Evolutionary conservation across 2,329 filamentous ascomycete genomes (phyloP), one percentile per base, ranked within the genome.

Genomic region (Xylariaceae sp.): DNA sequence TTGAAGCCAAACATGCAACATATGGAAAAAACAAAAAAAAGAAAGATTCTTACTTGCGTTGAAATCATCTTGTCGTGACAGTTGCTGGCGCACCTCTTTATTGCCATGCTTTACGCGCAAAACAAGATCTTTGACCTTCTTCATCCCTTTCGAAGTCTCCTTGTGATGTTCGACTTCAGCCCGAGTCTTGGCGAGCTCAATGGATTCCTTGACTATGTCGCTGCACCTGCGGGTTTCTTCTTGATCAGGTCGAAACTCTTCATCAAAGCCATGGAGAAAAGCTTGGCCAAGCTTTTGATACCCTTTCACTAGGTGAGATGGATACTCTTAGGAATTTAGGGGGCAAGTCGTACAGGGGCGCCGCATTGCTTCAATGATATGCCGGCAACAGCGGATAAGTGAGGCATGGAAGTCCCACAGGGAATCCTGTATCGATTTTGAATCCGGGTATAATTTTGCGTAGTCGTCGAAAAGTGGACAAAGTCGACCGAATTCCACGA

Each of bases 401-500:
- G 70, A 66, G 0, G 73, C 70, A 49, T 76, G 66, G 51, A 76
- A 76, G 6, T 64, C 60, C 52, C 65, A 71, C 5, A 77, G 64
- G 1, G 73, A 65, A 50, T 69, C 63, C 45, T 73, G 73, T 30
- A 77, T 66, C 39, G 66, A 64, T 3, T 49, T 50, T 2, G 74
- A 77, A 1, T 58, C 67, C 3, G 72, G 71, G 61, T 72, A 77
- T 3, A 77, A 63, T 1, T 67, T 66, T 56, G 70, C 68, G 55
- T 77, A 77, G 56, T 76, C 72, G 39, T 66, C 62, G 8, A 75
- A 74, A 15, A 69, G 62, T 0, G 76, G 76, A 58, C 69, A 75
- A 11, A 71, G 52, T 1, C 59, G 64, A 5, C 71, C 70, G 11
- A 78, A 64, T 1, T 66, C 66, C 66, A 73, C 68, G 39, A 78